Base-by-base conservation (phyloP, 176 grass and related monocot species). In the Triticum timopheevii region DNA sequence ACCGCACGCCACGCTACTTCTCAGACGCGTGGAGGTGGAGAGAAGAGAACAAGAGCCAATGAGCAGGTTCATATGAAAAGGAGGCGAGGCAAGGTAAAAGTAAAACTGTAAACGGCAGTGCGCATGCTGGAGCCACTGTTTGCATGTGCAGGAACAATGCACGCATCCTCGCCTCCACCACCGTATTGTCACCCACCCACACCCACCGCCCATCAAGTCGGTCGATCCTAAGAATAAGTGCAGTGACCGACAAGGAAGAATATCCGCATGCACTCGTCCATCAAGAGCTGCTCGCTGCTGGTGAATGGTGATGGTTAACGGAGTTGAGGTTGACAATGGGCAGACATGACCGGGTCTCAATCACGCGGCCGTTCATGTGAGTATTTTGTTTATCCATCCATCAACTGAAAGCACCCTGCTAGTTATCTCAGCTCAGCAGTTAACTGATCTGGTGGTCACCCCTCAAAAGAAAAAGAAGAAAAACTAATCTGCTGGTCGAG, bases 201-300 rank as follows among this genome's bases (percentile, higher is more conserved):
- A 59, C 56, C 64, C 25, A 77, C 27, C 74, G 19, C 45, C 47
- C 47, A 56, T 56, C 74, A 64, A 68, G 50, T 54, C 50, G 50
- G 50, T 59, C 56, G 56, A 59, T 35, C n/a, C 16, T 79, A 50
- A 59, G 68, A 76, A 76, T 52, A 76, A 76, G 45, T 76, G 73
- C 73, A 52, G 73, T 31, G 73, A 47, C 73, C 73, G 73, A 76
- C 73, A 76, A 52, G 73, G 73, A 52, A 52, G 73, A 76, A 76
- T 76, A 76, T 76, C 73, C 44, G 42, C 40, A 20, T 20, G 73
- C 70, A 15, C 50, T 54, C 50, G 50, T 47, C 42, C 19, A 49
- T 39, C 35, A 24, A 42, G 15, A 52, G 28, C 39, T 22, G n/a
- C n/a, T 30, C 3, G 69, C 5, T 40, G 33, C 31, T 80, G 79